A percentile compares a stretch with the other conserved stretches of the same genome.
Evolutionary conservation across 2,329 filamentous ascomycete genomes (phyloP).

Genomic region (Alternaria triticina): DNA sequence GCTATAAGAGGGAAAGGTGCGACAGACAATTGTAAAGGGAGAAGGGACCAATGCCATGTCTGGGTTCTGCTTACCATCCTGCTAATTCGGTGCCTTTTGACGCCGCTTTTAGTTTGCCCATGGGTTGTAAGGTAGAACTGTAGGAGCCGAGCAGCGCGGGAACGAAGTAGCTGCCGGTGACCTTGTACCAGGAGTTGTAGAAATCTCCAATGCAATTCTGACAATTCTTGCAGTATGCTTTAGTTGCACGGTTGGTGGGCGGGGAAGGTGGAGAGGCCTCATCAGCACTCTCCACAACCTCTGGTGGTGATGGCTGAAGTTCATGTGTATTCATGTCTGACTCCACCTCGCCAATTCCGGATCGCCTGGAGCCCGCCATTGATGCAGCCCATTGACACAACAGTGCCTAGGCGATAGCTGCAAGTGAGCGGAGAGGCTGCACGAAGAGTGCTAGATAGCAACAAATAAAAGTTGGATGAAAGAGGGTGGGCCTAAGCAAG

Average conservation of each 20-base stretch:
- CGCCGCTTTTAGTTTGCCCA: constrained; percentile 38
- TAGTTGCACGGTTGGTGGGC: constrained; percentile 29
- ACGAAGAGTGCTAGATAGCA: neutral
- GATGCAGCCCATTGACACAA: constrained; percentile 1
- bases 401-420: neutral
- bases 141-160: constrained; percentile 45
- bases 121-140: constrained; percentile 31
- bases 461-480: neutral
- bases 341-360: constrained; percentile 3
- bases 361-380: neutral
- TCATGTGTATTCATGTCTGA: constrained; percentile 9
- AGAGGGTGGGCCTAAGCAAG: neutral
- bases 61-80: constrained; percentile 48
- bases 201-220: constrained; percentile 40
- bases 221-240: constrained; percentile 41
- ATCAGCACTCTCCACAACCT: constrained; percentile 18
- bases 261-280: constrained; percentile 17
- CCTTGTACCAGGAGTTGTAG: constrained; percentile 46
- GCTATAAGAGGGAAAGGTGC: constrained; percentile 37
- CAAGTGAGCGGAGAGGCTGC: constrained; percentile 4
- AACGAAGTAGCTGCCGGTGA: constrained; percentile 45
- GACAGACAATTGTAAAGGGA: constrained; percentile 11
- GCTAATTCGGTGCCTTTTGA: constrained; percentile 39
- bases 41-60: constrained; percentile 14
- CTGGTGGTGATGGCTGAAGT: constrained; percentile 16